phyloP scores from a whole-genome alignment of 176 grass and related monocot genomes.

The Alloteropsis semialata region DNA sequence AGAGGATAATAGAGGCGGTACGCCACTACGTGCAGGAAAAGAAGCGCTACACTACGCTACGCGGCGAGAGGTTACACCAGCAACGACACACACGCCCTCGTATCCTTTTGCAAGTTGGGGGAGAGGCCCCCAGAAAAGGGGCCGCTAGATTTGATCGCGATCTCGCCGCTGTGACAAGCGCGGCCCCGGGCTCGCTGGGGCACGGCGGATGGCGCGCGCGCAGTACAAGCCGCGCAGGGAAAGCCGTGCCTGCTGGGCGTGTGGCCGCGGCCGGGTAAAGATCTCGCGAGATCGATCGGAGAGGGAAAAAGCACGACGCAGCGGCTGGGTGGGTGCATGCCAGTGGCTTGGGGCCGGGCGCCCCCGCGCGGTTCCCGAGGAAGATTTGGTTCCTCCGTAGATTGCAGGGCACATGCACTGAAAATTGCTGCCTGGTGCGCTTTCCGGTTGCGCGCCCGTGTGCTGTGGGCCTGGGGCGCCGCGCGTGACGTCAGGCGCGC shows the following conservation, averaged over 20 bases:
- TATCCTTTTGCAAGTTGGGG: constrained; percentile 28
- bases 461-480: not conserved
- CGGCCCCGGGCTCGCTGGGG: not conserved
- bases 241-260: not conserved
- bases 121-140: not conserved
- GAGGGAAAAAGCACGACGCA: not conserved
- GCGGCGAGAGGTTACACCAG: not conserved
- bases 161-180: constrained; percentile 12
- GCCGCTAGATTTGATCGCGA: constrained; percentile 38
- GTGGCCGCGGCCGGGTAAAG: not conserved
- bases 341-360: not conserved
- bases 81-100: not conserved
- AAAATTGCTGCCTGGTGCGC: too few species aligned
- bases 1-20: not conserved
- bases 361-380: not conserved
- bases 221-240: too few species aligned
- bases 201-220: too few species aligned
- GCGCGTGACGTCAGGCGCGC: constrained; percentile 22
- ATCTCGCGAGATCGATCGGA: constrained; percentile 48
- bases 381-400: constrained; percentile 32
- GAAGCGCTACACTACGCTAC: not conserved
- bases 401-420: constrained; percentile 48
- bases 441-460: not conserved
- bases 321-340: too few species aligned
- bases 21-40: not conserved